Evolutionary conservation across 2,329 filamentous ascomycete genomes (phyloP).

Genomic region (Metarhizium robertsii): DNA sequence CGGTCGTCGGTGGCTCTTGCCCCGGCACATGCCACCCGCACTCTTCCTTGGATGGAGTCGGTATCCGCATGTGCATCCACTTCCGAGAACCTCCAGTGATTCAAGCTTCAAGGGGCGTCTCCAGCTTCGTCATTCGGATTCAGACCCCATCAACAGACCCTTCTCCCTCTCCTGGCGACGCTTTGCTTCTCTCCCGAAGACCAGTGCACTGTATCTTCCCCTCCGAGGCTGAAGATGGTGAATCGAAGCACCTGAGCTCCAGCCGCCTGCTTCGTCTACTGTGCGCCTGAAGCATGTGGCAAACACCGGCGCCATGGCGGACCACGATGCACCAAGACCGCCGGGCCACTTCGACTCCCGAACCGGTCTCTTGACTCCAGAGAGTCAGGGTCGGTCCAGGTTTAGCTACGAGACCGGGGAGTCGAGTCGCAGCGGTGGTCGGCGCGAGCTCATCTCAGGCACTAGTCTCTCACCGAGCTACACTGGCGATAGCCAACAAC

Average conservation of each 20-base stretch:
- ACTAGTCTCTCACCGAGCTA: slow-evolving; percentile 10
- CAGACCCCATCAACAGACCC: neutral
- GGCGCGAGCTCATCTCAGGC: slow-evolving; percentile 10
- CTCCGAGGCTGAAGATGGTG: neutral
- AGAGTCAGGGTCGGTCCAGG: slow-evolving; percentile 4
- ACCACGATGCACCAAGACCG: slow-evolving; percentile 10
- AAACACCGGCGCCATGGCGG: slow-evolving; percentile 11
- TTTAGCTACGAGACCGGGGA: slow-evolving; percentile 34
- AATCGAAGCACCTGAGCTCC: neutral
- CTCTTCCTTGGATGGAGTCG: neutral
- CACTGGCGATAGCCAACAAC: slow-evolving; percentile 2
- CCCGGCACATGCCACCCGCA: neutral
- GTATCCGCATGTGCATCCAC: neutral
- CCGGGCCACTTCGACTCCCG: slow-evolving; percentile 5
- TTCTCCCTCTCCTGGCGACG: neutral
- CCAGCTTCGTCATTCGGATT: no score
- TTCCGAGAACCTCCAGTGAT: neutral
- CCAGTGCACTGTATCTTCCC: neutral
- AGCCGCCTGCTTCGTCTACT: slow-evolving; percentile 3
- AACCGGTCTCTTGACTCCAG: slow-evolving; percentile 7
- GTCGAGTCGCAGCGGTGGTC: slow-evolving; percentile 23
- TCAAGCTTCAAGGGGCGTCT: neutral
- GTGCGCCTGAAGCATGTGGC: slow-evolving; percentile 12
- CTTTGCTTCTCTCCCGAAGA: neutral
- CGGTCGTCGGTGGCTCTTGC: neutral